Evolutionary conservation across 306 rosid species (phyloP).

Genomic region (Quercus berberidifolia): DNA sequence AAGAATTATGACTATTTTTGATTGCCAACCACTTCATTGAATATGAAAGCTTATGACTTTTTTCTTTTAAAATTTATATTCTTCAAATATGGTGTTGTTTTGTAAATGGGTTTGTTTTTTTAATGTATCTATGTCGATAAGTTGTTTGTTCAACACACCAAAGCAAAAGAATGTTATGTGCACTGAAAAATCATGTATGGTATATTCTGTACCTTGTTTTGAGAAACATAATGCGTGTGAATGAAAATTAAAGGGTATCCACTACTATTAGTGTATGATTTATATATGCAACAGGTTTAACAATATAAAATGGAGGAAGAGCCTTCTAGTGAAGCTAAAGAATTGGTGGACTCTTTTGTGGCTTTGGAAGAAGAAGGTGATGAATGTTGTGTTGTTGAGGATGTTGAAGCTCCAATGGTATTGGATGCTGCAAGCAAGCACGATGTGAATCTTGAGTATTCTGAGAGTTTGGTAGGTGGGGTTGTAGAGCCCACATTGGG

Average conservation of each 20-base stretch:
- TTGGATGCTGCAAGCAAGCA: slow-evolving; percentile 14
- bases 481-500: slow-evolving; percentile 10
- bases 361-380: not conserved
- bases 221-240: not conserved
- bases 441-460: not conserved
- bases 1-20: not conserved
- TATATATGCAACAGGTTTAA: not conserved
- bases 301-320: slow-evolving; percentile 5
- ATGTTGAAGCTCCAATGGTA: not conserved
- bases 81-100: not conserved
- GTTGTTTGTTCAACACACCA: not conserved
- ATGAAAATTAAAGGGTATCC: not conserved
- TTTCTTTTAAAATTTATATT: not conserved
- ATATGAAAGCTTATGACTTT: not conserved
- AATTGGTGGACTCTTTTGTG: not conserved
- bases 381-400: slow-evolving; percentile 5
- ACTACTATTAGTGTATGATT: not conserved
- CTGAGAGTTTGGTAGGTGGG: not conserved
- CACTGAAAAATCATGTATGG: not conserved
- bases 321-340: slow-evolving; percentile 11
- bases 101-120: not conserved
- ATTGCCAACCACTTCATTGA: not conserved
- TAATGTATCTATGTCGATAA: not conserved
- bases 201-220: not conserved
- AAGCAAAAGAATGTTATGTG: not conserved